phyloP scores from a whole-genome alignment of 805 yeast species.

The Yamadazyma nakazawae region DNA sequence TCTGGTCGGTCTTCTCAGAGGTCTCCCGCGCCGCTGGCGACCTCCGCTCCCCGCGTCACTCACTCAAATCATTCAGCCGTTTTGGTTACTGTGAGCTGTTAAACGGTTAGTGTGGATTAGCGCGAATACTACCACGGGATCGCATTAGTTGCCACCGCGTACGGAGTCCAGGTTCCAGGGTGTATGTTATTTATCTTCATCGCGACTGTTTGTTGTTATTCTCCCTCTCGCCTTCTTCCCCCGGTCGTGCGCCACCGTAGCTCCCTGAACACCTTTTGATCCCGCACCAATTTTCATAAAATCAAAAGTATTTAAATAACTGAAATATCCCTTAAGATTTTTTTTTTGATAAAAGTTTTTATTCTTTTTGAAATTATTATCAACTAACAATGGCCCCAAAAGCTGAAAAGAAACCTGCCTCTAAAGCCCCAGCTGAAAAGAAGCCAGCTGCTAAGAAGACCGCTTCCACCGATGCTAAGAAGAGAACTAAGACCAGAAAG shows the following conservation, averaged over 20 bases:
- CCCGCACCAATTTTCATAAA: not conserved
- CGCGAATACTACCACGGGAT: too few relatives aligned
- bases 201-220: not conserved
- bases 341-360: constrained; percentile 4
- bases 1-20: constrained; percentile 1
- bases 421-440: constrained; percentile 97
- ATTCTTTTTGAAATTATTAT: constrained; percentile 1
- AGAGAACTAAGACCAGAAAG: constrained; percentile 94
- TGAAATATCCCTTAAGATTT: constrained; percentile 8
- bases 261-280: not conserved
- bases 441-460: constrained; percentile 89
- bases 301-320: constrained; percentile 9
- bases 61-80: too few relatives aligned
- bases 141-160: too few relatives aligned
- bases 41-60: too few relatives aligned
- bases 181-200: too few relatives aligned
- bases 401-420: constrained; percentile 76
- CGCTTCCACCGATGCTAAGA: constrained; percentile 74
- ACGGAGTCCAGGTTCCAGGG: too few relatives aligned
- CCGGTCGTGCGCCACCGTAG: constrained; percentile 1
- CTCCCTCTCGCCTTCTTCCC: not conserved
- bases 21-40: not conserved
- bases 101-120: not conserved
- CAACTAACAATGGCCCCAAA: constrained; percentile 56
- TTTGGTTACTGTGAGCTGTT: too few relatives aligned